These are phyloP conservation scores for Craspedostauros australis DNA, from an alignment of 108 stramenopile species.

Conservation along the genomic window DNA sequence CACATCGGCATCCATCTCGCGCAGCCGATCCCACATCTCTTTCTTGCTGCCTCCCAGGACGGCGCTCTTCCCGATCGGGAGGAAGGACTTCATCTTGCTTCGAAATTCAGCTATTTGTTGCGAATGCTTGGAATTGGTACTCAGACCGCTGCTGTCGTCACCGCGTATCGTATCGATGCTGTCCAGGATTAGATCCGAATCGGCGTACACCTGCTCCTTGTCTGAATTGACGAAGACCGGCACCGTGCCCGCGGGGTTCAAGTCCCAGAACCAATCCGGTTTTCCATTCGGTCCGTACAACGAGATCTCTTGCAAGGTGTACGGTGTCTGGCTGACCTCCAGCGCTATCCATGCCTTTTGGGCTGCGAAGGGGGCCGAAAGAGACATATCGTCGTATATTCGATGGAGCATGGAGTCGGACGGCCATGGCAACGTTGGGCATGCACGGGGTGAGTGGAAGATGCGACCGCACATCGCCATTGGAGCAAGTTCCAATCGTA, in stretches of 20 bases:
- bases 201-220: constrained; percentile 29
- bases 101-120: constrained; percentile 41
- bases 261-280: constrained; percentile 77
- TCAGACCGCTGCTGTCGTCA: not conserved
- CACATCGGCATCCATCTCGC: constrained; percentile 44
- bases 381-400: not conserved
- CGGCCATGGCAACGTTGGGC: too few species aligned
- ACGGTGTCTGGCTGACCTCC: constrained; percentile 40
- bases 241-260: constrained; percentile 71
- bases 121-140: not conserved
- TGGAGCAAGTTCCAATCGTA: too few species aligned
- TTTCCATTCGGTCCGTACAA: constrained; percentile 74
- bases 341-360: constrained; percentile 82
- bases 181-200: constrained; percentile 73
- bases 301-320: constrained; percentile 56
- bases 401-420: too few species aligned
- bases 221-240: constrained; percentile 47
- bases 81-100: constrained; percentile 28
- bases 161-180: constrained; percentile 28
- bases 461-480: too few species aligned
- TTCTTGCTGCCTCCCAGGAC: constrained; percentile 45
- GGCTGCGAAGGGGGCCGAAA: constrained; percentile 8
- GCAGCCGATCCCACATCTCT: constrained; percentile 40
- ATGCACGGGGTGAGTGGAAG: too few species aligned
- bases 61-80: constrained; percentile 70